Evolutionary conservation across 2,329 filamentous ascomycete genomes (phyloP).

Genomic region (Seiridium unicorne): DNA sequence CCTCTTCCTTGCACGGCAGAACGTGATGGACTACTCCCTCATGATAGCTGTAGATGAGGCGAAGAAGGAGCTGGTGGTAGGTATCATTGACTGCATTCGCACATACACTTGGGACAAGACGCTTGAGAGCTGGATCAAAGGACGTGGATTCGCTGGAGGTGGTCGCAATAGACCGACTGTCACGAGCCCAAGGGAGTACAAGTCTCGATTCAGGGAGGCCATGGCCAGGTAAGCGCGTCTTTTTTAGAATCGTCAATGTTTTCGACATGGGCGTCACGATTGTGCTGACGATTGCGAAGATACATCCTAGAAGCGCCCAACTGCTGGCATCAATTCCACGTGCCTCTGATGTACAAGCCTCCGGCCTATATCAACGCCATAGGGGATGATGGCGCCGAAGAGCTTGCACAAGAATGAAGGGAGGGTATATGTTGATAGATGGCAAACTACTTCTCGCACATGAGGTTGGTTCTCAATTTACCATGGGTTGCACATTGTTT

Average conservation of each 20-base stretch:
- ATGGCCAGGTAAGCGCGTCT: conserved; percentile 74
- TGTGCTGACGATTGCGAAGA: conserved; percentile 27
- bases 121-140: conserved; percentile 99
- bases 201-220: conserved; percentile 89
- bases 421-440: background rate
- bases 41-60: conserved; percentile 97
- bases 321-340: conserved; percentile 70
- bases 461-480: background rate
- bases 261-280: background rate
- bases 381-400: conserved; percentile 12
- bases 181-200: conserved; percentile 96
- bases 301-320: conserved; percentile 75
- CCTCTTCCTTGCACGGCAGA: conserved; percentile 87
- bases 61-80: conserved; percentile 88
- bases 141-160: conserved; percentile 77
- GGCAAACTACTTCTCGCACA: background rate
- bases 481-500: background rate
- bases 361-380: conserved; percentile 17
- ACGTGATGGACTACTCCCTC: conserved; percentile 98
- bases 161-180: conserved; percentile 87
- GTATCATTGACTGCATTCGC: conserved; percentile 97
- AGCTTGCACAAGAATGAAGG: background rate
- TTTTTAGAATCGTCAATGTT: background rate
- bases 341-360: conserved; percentile 22
- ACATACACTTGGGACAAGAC: conserved; percentile 99